Percentiles rank a stretch among this genome's conserved stretches.
Evolutionary conservation across 176 grass and related monocot species (phyloP).

Genomic region (Stipa capillata): DNA sequence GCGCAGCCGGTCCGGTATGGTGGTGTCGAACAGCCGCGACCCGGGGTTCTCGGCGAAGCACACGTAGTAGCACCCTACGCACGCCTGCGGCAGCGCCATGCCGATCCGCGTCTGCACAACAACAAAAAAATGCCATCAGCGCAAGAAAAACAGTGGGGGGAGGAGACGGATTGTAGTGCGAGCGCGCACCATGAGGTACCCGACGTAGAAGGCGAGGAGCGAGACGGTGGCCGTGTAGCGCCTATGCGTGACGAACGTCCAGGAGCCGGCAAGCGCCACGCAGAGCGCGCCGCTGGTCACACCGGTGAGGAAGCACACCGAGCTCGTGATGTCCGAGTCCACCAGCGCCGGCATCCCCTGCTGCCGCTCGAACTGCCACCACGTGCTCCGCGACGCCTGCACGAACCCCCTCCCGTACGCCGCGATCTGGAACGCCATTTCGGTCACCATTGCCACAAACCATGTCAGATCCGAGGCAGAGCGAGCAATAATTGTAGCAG

Average conservation of each 20-base stretch:
- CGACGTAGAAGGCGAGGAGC: constrained; percentile 84
- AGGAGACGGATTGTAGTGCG: not conserved
- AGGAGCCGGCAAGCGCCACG: constrained; percentile 58
- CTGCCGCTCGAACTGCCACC: constrained; percentile 61
- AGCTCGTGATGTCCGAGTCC: constrained; percentile 95
- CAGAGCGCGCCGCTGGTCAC: constrained; percentile 84
- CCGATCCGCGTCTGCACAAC: constrained; percentile 74
- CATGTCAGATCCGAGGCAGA: not conserved
- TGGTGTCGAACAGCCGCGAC: constrained; percentile 53
- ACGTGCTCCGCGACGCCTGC: constrained; percentile 83
- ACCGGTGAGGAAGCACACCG: constrained; percentile 86
- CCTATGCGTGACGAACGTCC: constrained; percentile 58
- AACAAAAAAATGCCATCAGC: not conserved
- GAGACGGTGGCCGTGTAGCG: constrained; percentile 89
- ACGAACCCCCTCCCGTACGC: constrained; percentile 85
- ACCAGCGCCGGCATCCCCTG: constrained; percentile 65
- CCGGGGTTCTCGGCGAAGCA: constrained; percentile 83
- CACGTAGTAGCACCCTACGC: constrained; percentile 92
- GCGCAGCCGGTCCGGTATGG: constrained; percentile 34
- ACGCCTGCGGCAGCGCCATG: constrained; percentile 96
- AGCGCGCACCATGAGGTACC: constrained; percentile 67
- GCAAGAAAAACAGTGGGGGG: not conserved
- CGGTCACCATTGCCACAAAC: not conserved
- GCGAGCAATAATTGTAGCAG: not conserved
- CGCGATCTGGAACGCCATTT: constrained; percentile 40